Base-by-base conservation (phyloP, 1,139 yeast species). In the Pichia sp. region DNA sequence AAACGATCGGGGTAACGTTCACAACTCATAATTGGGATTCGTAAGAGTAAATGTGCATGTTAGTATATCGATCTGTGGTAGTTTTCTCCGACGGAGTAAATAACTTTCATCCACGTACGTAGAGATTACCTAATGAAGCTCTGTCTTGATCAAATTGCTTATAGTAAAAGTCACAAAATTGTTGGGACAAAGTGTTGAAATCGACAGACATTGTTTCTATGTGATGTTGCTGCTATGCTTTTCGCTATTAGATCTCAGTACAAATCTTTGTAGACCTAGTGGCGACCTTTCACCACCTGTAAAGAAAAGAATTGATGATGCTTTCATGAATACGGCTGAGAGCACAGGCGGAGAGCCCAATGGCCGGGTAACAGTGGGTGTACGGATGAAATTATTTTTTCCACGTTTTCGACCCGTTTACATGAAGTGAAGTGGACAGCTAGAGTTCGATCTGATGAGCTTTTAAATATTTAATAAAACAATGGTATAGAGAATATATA, bases 111-210 rank as follows among this genome's bases (percentile, higher is more conserved):
- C 13, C 22, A 72, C 79, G 47, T 70, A 76, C 80, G 83, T 93
- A 93, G 65, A 93, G 82, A 75, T 88, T 86, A 62, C 96, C 96
- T 69, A 93, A 82, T 72, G 88, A 95, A 55, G 89, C 71, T 78
- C 99, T 87, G 73, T 93, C 96, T 63, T 84, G 71, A 71, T 93
- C 98, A 68, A 93, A 93, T 73, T 89, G 96, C 70, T 88, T 87
- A 82, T 93, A 93, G 82, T 93, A 93, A 69, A 90, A 93, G 70
- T 79, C 85, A 68, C 96, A 88, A 76, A 91, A 91, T 73, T 90
- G 96, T 69, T 85, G 69, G 36, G 85, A 82, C 61, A 80, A 79
- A 63, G 89, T 79, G 75, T 79, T 83, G 73, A 85, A 85, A 70
- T 85, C 91, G 68, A 83, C 87, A 70, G 74, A 63, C 66, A 61